These are phyloP conservation scores for Leishmania tarentolae DNA, from an alignment of 208 protist genomes.

Conservation along the genomic window DNA sequence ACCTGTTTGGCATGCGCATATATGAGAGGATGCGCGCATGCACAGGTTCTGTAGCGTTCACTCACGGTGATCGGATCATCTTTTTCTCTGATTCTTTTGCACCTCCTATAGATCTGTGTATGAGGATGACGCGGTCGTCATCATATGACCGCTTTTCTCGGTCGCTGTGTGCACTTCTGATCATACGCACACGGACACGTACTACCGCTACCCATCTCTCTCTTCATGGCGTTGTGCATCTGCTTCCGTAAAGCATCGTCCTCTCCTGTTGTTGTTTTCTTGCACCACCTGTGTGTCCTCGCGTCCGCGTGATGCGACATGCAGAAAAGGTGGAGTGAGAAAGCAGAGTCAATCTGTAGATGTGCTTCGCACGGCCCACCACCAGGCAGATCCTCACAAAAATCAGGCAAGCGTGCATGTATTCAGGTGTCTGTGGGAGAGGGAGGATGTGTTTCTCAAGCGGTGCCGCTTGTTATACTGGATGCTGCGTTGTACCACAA, in stretches of 20 bases:
- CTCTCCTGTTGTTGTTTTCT: not conserved
- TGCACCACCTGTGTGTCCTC: not conserved
- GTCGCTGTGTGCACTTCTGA: not conserved
- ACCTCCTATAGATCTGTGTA: not conserved
- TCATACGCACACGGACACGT: not conserved
- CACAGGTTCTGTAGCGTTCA: too few relatives aligned
- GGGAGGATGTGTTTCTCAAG: slow-evolving; percentile 3
- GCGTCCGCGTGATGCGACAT: not conserved
- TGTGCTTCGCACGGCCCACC: not conserved
- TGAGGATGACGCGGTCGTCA: not conserved
- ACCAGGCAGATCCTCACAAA: not conserved
- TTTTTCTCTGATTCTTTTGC: not conserved
- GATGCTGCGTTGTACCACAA: slow-evolving; percentile 11
- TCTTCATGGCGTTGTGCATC: not conserved
- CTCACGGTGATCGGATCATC: too few relatives aligned
- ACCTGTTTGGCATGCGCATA: not conserved
- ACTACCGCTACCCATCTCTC: not conserved
- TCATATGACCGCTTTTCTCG: slow-evolving; percentile 1
- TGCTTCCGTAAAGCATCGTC: not conserved
- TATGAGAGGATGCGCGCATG: not conserved
- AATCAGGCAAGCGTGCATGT: not conserved
- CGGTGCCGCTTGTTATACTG: not conserved
- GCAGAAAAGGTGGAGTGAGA: not conserved
- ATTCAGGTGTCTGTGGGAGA: not conserved
- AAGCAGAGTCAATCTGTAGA: not conserved